Base-by-base conservation (phyloP, 192 early-diverging fungal species). In the Podila epicladia region DNA sequence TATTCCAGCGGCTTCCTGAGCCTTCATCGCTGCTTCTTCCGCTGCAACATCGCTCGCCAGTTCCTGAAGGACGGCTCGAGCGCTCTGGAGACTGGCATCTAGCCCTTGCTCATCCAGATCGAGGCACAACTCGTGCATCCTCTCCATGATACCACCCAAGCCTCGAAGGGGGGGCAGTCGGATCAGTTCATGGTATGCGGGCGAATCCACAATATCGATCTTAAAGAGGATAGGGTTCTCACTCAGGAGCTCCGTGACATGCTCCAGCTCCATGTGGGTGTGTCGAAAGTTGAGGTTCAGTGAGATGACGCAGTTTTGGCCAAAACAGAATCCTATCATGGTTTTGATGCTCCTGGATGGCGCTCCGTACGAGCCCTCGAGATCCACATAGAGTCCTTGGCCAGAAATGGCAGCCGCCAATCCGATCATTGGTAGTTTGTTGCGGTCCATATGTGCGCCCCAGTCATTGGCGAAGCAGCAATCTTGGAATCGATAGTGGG, bases 391-490 rank as follows among this genome's bases (percentile, higher is more conserved):
- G 8, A 79, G 38, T 35, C 76, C 76, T 58, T 79, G 76, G 57
- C 64, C 69, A 12, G 76, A 72, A 41, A 79, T 72, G 31, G 76
- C 64, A 2, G 76, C 76, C 4, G 76, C 76, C 13, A 79, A 62
- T 58, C 76, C 76, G 31, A 79, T 79, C 76, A 79, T 79, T 0
- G 76, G 76, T 37, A 79, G 22, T 33, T 79, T 79, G 65, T 79
- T 79, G 33, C 71, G 49, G 50, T 79, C 76, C 76, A 79, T 79
- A 6, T 29, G 64, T 2, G 70, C 65, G 20, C 76, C 76, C 76
- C 76, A 79, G 60, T 79, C 76, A 35, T 79, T 79, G 0, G 76
- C 76, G 41, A 79, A 79, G 45, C 76, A 79, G 55, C 76, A 79
- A 48, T 72, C 76, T 38, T 68, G 65, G 55, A 79, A 79, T 9